Evolutionary conservation across 371 early-diverging fungal species (phyloP).

Genomic region (Mucor sp.): DNA sequence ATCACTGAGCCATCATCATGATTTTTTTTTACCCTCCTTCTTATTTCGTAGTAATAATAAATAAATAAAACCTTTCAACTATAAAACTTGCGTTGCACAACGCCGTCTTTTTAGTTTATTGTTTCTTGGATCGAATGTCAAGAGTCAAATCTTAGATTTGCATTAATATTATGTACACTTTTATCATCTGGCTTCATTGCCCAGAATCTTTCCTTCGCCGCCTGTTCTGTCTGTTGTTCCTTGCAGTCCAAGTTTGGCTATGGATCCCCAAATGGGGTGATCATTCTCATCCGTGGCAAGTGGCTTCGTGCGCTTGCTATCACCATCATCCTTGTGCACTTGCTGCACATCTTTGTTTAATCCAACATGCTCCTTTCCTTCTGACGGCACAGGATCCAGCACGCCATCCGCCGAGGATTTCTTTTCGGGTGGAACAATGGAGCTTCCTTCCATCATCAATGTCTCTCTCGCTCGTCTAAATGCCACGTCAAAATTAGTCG

Average conservation of each 20-base stretch:
- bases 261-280: slow-evolving; percentile 6
- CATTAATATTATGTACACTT: background rate
- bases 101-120: too few relatives aligned
- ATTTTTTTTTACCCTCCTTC: background rate
- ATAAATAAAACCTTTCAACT: background rate
- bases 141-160: background rate
- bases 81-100: background rate
- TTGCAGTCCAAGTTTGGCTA: slow-evolving; percentile 18
- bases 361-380: background rate
- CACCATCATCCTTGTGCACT: background rate
- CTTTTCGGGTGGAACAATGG: background rate
- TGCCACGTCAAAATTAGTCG: slow-evolving; percentile 50
- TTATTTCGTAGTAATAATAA: background rate
- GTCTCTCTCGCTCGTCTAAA: slow-evolving; percentile 47
- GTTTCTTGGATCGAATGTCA: background rate
- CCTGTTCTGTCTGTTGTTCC: slow-evolving; percentile 21
- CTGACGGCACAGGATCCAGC: slow-evolving; percentile 7
- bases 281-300: background rate
- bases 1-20: background rate
- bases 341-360: slow-evolving; percentile 6
- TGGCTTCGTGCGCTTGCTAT: background rate
- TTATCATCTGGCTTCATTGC: slow-evolving; percentile 6
- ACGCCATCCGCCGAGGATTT: slow-evolving; percentile 2
- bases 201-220: slow-evolving; percentile 13
- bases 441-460: slow-evolving; percentile 34